A percentile compares a stretch with the other conserved stretches of the same genome.
phyloP scores from a whole-genome alignment of 345 rosid genomes.

The Sisymbrium altissimum region DNA sequence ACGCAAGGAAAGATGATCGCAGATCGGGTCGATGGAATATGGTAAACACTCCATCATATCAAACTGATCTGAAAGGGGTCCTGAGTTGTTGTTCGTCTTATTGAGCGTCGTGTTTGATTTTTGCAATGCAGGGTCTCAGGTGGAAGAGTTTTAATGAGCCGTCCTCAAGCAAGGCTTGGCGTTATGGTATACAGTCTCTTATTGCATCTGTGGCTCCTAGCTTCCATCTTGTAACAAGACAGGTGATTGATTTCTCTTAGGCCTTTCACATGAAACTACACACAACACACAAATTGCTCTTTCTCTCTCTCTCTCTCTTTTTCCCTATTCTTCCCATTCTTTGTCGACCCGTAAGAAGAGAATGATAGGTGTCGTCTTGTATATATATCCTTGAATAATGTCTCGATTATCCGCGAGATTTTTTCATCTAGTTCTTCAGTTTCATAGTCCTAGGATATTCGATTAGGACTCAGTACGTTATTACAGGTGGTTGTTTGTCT shows the following conservation, averaged over 20 bases:
- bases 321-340: conserved; percentile 30
- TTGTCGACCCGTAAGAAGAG: conserved; percentile 29
- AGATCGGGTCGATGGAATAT: conserved; percentile 84
- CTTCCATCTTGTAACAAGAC: conserved; percentile 56
- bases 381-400: conserved; percentile 27
- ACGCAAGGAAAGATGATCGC: conserved; percentile 84
- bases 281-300: conserved; percentile 5
- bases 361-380: conserved; percentile 26
- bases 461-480: conserved; percentile 22
- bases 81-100: background rate
- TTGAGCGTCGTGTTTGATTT: background rate
- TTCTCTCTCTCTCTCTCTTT: background rate
- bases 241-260: conserved; percentile 23
- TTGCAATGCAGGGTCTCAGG: conserved; percentile 69
- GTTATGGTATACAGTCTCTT: conserved; percentile 66
- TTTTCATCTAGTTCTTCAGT: background rate
- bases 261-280: conserved; percentile 22
- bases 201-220: conserved; percentile 80
- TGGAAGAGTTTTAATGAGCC: conserved; percentile 69
- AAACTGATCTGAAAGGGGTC: background rate
- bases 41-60: conserved; percentile 44
- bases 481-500: conserved; percentile 12
- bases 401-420: conserved; percentile 5
- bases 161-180: conserved; percentile 83
- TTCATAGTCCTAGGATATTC: conserved; percentile 11